phyloP scores from a whole-genome alignment of 2,329 filamentous ascomycete genomes.

The Calonectria hongkongensis region DNA sequence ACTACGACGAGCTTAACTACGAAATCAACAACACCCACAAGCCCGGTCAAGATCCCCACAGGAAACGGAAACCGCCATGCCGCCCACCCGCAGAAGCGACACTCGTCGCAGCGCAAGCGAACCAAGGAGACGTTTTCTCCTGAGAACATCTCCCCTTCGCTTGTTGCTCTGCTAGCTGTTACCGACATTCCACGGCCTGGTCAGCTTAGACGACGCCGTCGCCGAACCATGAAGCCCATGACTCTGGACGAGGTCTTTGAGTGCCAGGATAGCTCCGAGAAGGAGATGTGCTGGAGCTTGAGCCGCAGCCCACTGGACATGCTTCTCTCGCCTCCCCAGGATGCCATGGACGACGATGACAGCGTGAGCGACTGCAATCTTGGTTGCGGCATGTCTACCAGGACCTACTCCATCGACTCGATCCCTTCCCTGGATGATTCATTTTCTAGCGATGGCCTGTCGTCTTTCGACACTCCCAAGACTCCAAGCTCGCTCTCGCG shows the following conservation, averaged over 20 bases:
- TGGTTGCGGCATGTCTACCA: constrained; percentile 71
- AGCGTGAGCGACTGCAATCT: constrained; percentile 71
- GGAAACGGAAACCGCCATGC: constrained; percentile 63
- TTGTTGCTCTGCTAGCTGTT: constrained; percentile 76
- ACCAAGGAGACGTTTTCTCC: constrained; percentile 68
- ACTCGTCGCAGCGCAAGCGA: constrained; percentile 60
- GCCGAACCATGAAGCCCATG: constrained; percentile 58
- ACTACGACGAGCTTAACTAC: constrained; percentile 54
- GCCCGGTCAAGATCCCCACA: constrained; percentile 74
- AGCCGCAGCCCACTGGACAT: constrained; percentile 75
- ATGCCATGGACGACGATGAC: constrained; percentile 69
- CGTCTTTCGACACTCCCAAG: constrained; percentile 70
- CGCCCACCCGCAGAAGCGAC: constrained; percentile 60
- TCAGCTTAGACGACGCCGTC: constrained; percentile 60
- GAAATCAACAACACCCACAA: constrained; percentile 63
- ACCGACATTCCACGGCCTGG: constrained; percentile 75
- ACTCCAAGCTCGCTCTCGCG: constrained; percentile 60
- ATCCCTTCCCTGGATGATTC: constrained; percentile 77
- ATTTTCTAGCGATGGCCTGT: constrained; percentile 68
- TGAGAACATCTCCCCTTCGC: constrained; percentile 74
- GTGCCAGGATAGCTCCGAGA: constrained; percentile 73
- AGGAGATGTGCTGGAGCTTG: constrained; percentile 74
- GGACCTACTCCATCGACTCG: constrained; percentile 76
- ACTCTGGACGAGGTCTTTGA: constrained; percentile 75
- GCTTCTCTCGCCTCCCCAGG: constrained; percentile 76